Conservation (phyloP, 768 basidiomycete species). For the Podaxis sp. region DNA sequence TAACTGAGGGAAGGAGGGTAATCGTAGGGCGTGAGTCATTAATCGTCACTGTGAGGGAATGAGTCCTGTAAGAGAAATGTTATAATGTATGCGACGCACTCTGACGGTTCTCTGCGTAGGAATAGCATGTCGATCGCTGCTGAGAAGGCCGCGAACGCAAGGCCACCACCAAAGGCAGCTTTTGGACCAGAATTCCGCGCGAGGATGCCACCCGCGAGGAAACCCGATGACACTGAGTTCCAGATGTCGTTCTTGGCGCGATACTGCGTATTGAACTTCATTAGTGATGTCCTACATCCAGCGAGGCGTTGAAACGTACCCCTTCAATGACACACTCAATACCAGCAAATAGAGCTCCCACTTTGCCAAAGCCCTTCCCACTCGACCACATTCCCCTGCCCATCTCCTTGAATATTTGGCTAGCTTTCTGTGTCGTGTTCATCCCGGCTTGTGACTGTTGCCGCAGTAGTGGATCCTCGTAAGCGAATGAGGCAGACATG, state of each 20-base stretch:
- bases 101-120: constrained; percentile 75
- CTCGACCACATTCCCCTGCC: constrained; percentile 87
- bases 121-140: constrained; percentile 82
- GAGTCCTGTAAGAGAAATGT: not conserved
- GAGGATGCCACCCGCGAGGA: constrained; percentile 84
- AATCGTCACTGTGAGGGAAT: constrained; percentile 10
- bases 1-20: not conserved
- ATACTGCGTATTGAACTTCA: constrained; percentile 53
- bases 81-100: constrained; percentile 34
- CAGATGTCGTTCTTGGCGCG: constrained; percentile 95
- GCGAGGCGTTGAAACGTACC: constrained; percentile 47
- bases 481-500: constrained; percentile 93
- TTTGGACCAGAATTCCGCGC: constrained; percentile 87
- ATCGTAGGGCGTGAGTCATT: not conserved
- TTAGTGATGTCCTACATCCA: constrained; percentile 2
- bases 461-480: constrained; percentile 88
- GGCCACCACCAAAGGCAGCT: constrained; percentile 83
- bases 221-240: constrained; percentile 87
- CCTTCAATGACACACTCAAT: constrained; percentile 95
- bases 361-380: constrained; percentile 92
- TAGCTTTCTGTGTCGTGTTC: constrained; percentile 74
- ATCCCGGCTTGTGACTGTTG: constrained; percentile 55
- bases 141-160: constrained; percentile 94
- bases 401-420: constrained; percentile 90
- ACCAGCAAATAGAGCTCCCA: constrained; percentile 92